Percentiles rank a stretch among this genome's conserved stretches.
Evolutionary conservation across 768 basidiomycete genomes (phyloP).

Genomic region (Rhizopogon roseolus): DNA sequence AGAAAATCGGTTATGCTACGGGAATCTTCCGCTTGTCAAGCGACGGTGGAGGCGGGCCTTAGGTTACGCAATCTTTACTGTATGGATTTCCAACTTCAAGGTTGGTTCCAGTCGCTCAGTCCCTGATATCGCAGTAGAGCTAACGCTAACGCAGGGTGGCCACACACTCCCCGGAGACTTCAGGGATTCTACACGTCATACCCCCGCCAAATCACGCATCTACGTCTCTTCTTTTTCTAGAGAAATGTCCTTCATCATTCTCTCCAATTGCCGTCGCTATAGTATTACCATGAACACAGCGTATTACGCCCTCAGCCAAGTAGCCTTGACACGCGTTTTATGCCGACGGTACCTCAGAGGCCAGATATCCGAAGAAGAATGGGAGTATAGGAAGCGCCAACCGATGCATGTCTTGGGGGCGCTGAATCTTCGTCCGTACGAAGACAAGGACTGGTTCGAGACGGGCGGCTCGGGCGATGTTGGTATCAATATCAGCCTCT

Average conservation of each 20-base stretch:
- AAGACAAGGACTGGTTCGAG: slow-evolving; percentile 40
- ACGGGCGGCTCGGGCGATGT: slow-evolving; percentile 39
- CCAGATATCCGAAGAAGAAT: slow-evolving; percentile 44
- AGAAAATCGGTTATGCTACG: slow-evolving; percentile 32
- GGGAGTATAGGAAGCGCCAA: slow-evolving; percentile 43
- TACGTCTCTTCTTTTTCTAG: slow-evolving; percentile 19
- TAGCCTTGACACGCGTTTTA: slow-evolving; percentile 45
- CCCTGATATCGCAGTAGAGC: neutral
- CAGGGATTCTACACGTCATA: slow-evolving; percentile 29
- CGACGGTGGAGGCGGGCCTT: slow-evolving; percentile 44
- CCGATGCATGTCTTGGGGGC: slow-evolving; percentile 48
- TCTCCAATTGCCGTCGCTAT: slow-evolving; percentile 33
- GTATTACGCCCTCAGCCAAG: slow-evolving; percentile 44
- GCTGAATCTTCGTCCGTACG: slow-evolving; percentile 44
- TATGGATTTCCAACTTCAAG: slow-evolving; percentile 26
- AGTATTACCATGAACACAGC: slow-evolving; percentile 46
- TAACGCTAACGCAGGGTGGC: slow-evolving; percentile 39
- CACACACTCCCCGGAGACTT: slow-evolving; percentile 44
- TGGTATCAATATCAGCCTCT: slow-evolving; percentile 38
- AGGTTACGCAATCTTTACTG: slow-evolving; percentile 30
- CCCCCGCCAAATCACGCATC: slow-evolving; percentile 34
- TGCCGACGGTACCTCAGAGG: slow-evolving; percentile 39
- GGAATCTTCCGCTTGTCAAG: slow-evolving; percentile 26
- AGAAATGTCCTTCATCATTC: slow-evolving; percentile 25
- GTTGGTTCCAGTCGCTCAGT: slow-evolving; percentile 19